These are phyloP conservation scores for Ophiostoma fasciatum DNA, from an alignment of 2,329 filamentous ascomycete species.

Conservation along the genomic window DNA sequence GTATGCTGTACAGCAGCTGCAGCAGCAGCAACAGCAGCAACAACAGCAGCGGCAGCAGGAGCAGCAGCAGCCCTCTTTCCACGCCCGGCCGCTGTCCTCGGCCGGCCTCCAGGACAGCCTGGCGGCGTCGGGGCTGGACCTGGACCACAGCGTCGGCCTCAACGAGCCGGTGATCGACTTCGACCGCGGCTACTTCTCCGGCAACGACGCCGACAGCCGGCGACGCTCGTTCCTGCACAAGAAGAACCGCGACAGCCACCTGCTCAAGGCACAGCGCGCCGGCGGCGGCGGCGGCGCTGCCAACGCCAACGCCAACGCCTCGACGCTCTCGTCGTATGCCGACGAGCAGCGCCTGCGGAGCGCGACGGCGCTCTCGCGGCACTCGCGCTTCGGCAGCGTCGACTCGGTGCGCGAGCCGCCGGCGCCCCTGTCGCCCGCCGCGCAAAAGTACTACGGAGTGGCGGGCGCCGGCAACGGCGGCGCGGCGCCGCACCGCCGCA, in stretches of 20 bases:
- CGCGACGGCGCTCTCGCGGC: constrained; percentile 50
- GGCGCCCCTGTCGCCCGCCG: constrained; percentile 38
- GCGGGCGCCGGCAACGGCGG: constrained; percentile 20
- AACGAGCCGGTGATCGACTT: constrained; percentile 44
- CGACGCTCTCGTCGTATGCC: constrained; percentile 41
- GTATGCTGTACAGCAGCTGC: too few species aligned
- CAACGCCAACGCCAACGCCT: too few species aligned
- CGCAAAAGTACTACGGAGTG: constrained; percentile 55
- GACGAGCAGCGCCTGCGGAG: constrained; percentile 58
- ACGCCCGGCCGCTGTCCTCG: constrained; percentile 35
- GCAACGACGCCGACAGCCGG: constrained; percentile 59
- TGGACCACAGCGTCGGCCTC: constrained; percentile 23
- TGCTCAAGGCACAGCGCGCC: too few species aligned
- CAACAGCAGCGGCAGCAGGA: constrained; percentile 2
- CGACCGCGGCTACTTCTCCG: constrained; percentile 88
- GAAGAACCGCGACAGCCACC: constrained; percentile 56
- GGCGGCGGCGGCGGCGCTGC: too few species aligned
- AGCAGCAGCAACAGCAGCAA: too few species aligned
- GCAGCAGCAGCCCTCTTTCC: constrained; percentile 3
- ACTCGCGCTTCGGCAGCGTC: constrained; percentile 65
- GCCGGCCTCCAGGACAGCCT: constrained; percentile 32
- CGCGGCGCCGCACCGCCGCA: constrained; percentile 36
- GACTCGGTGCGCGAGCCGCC: constrained; percentile 53
- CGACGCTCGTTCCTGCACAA: constrained; percentile 65
- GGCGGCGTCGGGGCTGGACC: constrained; percentile 23